Evolutionary conservation across 768 basidiomycete species (phyloP), one percentile per base, ranked within the genome.

Genomic region (Amyloporia xantha): DNA sequence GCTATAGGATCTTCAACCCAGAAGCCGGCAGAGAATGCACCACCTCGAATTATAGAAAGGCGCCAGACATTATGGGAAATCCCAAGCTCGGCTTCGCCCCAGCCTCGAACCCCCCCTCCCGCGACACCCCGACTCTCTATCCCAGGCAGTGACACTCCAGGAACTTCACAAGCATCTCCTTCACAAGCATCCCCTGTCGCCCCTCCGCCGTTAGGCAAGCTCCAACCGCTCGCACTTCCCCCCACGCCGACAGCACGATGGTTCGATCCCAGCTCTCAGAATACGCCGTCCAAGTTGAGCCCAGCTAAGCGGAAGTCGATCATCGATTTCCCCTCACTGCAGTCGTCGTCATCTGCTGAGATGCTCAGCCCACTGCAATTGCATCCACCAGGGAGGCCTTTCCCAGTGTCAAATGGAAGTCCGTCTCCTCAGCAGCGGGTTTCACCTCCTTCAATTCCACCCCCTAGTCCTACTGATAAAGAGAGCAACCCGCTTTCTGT

Each of bases 161-260:
- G n/a, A n/a, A n/a, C n/a, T n/a, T n/a, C n/a, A n/a, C n/a, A n/a
- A n/a, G n/a, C n/a, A n/a, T 7, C 30, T 33, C 30, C 30, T n/a
- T 35, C 33, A 35, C 33, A 9, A n/a, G 33, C 33, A 39, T 54
- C 58, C 19, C 58, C 61, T 1, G 49, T 51, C 3, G 40, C 47
- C 2, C 58, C 62, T 19, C 67, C 67, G 19, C 56, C 57, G 13
- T 37, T 60, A 10, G 46, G 38, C 28, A 65, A 59, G 33, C 36
- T 57, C 0, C 51, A 56, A 15, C 62, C 61, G 1, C 45, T 67
- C 7, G 52, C 62, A 6, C 54, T 68, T 3, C 67, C 67, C 0
- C 59, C 64, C 13, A 68, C 67, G 0, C 66, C 66, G 5, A 66
- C 66, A 1, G 56, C 50, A 15, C 40, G 58, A 27, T 56, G 56